Conservation (phyloP, 2,329 filamentous ascomycete genomes). For the Fonsecaea pugnacius region DNA sequence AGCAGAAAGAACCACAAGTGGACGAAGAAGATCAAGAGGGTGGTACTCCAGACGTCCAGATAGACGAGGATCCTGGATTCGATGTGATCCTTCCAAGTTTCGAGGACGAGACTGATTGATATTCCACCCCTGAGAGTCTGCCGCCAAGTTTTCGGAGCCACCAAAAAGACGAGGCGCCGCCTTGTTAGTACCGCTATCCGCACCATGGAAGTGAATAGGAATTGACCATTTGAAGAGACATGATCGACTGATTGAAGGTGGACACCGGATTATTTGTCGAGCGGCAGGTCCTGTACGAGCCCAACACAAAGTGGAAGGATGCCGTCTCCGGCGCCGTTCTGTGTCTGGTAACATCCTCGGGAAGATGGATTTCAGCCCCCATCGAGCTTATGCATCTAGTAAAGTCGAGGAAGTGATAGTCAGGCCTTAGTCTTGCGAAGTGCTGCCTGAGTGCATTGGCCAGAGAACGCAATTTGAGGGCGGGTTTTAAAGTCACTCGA, state of each 20-base stretch:
- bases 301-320: conserved; percentile 3
- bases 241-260: background rate
- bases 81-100: conserved; percentile 41
- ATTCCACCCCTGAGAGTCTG: background rate
- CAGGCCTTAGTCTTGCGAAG: conserved; percentile 1
- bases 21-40: conserved; percentile 28
- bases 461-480: background rate
- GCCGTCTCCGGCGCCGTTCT: background rate
- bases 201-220: background rate
- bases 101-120: conserved; percentile 38
- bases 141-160: background rate
- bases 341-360: background rate
- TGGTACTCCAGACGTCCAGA: conserved; percentile 33
- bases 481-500: conserved; percentile 7
- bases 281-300: background rate
- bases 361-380: conserved; percentile 21
- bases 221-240: background rate
- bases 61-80: conserved; percentile 38
- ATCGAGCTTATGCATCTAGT: conserved; percentile 22
- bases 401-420: background rate
- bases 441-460: background rate
- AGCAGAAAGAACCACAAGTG: conserved; percentile 22
- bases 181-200: background rate
- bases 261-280: background rate
- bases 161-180: background rate